Evolutionary conservation across 257 asterid species (phyloP).

Genomic region (Rubia yunnanensis): DNA sequence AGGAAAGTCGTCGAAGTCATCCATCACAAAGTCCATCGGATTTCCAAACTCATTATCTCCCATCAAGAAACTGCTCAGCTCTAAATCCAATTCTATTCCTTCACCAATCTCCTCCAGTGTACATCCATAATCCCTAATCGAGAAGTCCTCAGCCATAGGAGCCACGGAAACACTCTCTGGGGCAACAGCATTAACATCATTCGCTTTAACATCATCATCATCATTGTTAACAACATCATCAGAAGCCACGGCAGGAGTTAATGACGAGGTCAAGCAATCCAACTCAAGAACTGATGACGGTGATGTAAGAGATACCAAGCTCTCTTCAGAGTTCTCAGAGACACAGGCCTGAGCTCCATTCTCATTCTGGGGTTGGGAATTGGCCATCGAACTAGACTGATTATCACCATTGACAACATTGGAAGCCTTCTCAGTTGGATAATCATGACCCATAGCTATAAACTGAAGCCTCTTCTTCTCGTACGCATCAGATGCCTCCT

Average conservation of each 20-base stretch:
- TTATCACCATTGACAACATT: conserved; percentile 2
- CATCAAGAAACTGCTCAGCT: conserved; percentile 30
- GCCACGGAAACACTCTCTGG: not conserved
- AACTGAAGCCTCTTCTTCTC: conserved; percentile 58
- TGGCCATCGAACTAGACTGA: conserved; percentile 15
- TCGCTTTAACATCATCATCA: not conserved
- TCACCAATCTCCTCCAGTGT: conserved; percentile 32
- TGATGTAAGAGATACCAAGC: conserved; percentile 42
- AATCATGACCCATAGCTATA: conserved; percentile 32
- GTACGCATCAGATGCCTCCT: conserved; percentile 65
- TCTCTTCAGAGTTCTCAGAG: conserved; percentile 38
- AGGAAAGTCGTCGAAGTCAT: conserved; percentile 41
- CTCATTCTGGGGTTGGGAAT: too few relatives aligned
- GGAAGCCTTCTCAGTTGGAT: conserved; percentile 21
- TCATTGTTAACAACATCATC: not conserved
- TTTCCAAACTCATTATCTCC: conserved; percentile 25
- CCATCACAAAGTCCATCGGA: conserved; percentile 28
- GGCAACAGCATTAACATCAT: not conserved
- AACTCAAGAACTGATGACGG: conserved; percentile 47
- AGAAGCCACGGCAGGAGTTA: conserved; percentile 8
- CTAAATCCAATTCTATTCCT: conserved; percentile 42
- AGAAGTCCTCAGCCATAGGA: conserved; percentile 7
- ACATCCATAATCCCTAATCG: conserved; percentile 22
- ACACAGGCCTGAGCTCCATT: conserved; percentile 4
- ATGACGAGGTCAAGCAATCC: conserved; percentile 31